Evolutionary conservation across 345 rosid genomes (phyloP), one percentile per base, ranked within the genome.

Genomic region (Melastoma malabathricum): DNA sequence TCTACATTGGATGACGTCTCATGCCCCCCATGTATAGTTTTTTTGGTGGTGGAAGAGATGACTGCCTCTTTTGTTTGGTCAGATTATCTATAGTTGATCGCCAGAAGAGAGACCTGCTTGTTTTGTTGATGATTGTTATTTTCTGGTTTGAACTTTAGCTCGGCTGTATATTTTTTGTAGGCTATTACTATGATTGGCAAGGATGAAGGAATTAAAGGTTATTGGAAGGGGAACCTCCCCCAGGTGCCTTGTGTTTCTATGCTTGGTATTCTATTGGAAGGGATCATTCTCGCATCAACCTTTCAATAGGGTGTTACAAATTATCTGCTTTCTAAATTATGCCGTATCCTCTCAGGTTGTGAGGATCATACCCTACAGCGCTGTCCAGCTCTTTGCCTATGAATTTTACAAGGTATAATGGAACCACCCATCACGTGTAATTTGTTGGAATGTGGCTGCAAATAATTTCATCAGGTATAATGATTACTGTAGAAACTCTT

Each of bases 221-320:
- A 84, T 50, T 84, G 98, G 98, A 92, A 92, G 60, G 98, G 97
- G 60, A 92, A 92, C 67, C 81, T 92, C 51, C 98, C 98, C 20
- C 98, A 92, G 98, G 96, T 44, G 60, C 29, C 34, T 63, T 23
- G 52, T 10, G 13, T 45, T 58, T 47, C 3, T 18, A 12, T 17
- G 55, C n/a, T n/a, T n/a, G n/a, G n/a, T n/a, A n/a, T n/a, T n/a
- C n/a, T n/a, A n/a, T n/a, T n/a, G n/a, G n/a, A n/a, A n/a, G n/a
- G n/a, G n/a, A n/a, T n/a, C n/a, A n/a, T n/a, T n/a, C n/a, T n/a
- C n/a, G 56, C 44, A 12, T 18, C 50, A 46, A 18, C 22, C 39
- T 43, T 19, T 13, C 44, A 41, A 47, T 6, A 13, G 22, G 50
- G n/a, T 47, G 16, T n/a, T n/a, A n/a, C n/a, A n/a, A 6, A 6